Percentiles rank a stretch among this genome's conserved stretches.
These are phyloP conservation scores for Saccharomycopsis sp. DNA, from an alignment of 805 yeast genomes.

Conservation along the genomic window DNA sequence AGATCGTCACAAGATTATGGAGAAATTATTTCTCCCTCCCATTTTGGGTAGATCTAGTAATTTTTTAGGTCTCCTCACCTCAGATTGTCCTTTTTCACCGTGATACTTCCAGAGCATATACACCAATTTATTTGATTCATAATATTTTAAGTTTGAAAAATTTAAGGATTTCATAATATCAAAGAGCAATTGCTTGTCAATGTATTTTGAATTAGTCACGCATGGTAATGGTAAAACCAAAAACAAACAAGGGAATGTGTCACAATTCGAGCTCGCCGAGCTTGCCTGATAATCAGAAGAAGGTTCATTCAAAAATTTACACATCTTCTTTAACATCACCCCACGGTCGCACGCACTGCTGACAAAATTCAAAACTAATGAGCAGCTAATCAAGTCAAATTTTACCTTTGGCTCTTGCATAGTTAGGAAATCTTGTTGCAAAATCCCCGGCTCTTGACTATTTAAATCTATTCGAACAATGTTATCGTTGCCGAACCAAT, in stretches of 20 bases:
- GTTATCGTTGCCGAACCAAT: conserved; percentile 36
- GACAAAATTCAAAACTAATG: conserved; percentile 84
- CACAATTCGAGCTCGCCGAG: too few relatives aligned
- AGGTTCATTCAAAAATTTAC: conserved; percentile 44
- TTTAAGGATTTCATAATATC: conserved; percentile 56
- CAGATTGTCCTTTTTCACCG: conserved; percentile 24
- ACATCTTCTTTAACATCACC: conserved; percentile 60
- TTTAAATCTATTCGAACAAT: conserved; percentile 71
- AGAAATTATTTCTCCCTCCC: conserved; percentile 17
- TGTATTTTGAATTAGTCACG: conserved; percentile 73
- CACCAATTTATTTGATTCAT: conserved; percentile 63
- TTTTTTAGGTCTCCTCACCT: conserved; percentile 10
- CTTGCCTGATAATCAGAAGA: conserved; percentile 3
- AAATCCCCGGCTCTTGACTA: conserved; percentile 66
- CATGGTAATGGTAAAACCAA: conserved; percentile 89
- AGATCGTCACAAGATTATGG: conserved; percentile 13
- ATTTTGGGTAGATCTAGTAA: conserved; percentile 11
- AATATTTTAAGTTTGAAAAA: conserved; percentile 37
- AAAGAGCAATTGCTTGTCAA: conserved; percentile 38
- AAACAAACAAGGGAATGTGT: conserved; percentile 42
- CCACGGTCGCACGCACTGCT: conserved; percentile 69
- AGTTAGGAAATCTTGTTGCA: conserved; percentile 79
- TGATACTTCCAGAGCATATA: conserved; percentile 61
- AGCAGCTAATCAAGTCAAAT: conserved; percentile 70
- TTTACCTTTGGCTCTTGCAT: conserved; percentile 48